phyloP scores from a whole-genome alignment of 441 rosid genomes.

The Syzygium malaccense region DNA sequence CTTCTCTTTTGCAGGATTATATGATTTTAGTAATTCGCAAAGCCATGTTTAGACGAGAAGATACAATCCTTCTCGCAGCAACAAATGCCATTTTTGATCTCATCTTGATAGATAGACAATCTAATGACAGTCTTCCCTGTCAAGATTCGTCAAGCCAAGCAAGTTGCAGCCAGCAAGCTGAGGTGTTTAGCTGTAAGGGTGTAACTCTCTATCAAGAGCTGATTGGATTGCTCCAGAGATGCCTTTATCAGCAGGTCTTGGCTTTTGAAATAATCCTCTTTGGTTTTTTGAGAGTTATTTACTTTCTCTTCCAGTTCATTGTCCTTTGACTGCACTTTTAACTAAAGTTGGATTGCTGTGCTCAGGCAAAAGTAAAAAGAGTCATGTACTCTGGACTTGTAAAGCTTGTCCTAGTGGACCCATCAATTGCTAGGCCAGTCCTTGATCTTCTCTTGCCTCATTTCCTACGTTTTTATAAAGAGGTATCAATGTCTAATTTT shows the following conservation, averaged over 20 bases:
- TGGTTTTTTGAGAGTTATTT: background rate
- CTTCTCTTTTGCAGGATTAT: slow-evolving; percentile 42
- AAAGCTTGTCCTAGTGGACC: slow-evolving; percentile 66
- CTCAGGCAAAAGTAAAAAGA: slow-evolving; percentile 59
- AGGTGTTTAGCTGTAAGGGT: slow-evolving; percentile 24
- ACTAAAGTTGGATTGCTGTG: slow-evolving; percentile 10
- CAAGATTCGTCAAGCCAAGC: slow-evolving; percentile 90
- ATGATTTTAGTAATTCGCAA: slow-evolving; percentile 66
- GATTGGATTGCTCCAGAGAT: slow-evolving; percentile 74
- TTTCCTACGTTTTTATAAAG: slow-evolving; percentile 53
- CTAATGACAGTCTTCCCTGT: slow-evolving; percentile 36
- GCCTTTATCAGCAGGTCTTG: slow-evolving; percentile 68
- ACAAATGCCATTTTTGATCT: slow-evolving; percentile 48
- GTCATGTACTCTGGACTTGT: slow-evolving; percentile 59
- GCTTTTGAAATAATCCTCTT: background rate
- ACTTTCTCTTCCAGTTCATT: background rate
- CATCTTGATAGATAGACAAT: slow-evolving; percentile 60
- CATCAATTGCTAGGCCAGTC: slow-evolving; percentile 42
- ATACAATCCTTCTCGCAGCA: slow-evolving; percentile 64
- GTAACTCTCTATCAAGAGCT: slow-evolving; percentile 59
- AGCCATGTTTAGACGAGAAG: slow-evolving; percentile 79
- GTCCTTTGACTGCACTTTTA: slow-evolving; percentile 2
- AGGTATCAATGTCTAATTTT: slow-evolving; percentile 32
- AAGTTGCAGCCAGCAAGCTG: slow-evolving; percentile 76
- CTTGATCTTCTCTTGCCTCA: slow-evolving; percentile 76